Conservation (phyloP, 2,329 filamentous ascomycete genomes). For the Monosporascus sp. region DNA sequence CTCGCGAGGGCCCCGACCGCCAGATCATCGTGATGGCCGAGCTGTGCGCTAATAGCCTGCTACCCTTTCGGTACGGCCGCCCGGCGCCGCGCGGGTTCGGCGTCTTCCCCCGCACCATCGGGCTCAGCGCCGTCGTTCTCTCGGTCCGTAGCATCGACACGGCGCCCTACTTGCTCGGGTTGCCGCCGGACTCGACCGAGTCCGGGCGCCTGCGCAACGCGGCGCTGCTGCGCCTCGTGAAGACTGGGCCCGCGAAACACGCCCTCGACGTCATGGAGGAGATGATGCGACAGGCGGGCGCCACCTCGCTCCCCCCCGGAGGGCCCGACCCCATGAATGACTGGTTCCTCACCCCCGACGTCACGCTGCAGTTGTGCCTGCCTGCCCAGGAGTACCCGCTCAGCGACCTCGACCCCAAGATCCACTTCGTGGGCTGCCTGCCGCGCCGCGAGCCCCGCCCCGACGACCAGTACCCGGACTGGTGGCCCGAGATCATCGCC, state of each 20-base stretch:
- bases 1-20: conserved; percentile 24
- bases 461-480: conserved; percentile 32
- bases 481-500: conserved; percentile 38
- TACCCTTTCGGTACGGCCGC: conserved; percentile 33
- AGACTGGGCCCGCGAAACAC: conserved; percentile 1
- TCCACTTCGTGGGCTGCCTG: conserved; percentile 40
- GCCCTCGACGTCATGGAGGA: not conserved
- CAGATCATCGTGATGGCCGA: conserved; percentile 41
- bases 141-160: conserved; percentile 31
- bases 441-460: conserved; percentile 26
- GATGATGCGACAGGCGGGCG: conserved; percentile 3
- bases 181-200: conserved; percentile 32
- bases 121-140: conserved; percentile 34
- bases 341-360: conserved; percentile 26
- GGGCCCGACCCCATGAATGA: conserved; percentile 19
- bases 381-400: conserved; percentile 31
- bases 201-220: conserved; percentile 31
- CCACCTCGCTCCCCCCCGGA: conserved; percentile 5
- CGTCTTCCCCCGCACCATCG: conserved; percentile 30
- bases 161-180: conserved; percentile 32
- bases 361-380: conserved; percentile 30
- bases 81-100: conserved; percentile 33
- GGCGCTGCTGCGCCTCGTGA: conserved; percentile 17
- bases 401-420: conserved; percentile 29
- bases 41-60: conserved; percentile 29